Conservation (phyloP, 306 rosid species). For the Purshia tridentata region DNA sequence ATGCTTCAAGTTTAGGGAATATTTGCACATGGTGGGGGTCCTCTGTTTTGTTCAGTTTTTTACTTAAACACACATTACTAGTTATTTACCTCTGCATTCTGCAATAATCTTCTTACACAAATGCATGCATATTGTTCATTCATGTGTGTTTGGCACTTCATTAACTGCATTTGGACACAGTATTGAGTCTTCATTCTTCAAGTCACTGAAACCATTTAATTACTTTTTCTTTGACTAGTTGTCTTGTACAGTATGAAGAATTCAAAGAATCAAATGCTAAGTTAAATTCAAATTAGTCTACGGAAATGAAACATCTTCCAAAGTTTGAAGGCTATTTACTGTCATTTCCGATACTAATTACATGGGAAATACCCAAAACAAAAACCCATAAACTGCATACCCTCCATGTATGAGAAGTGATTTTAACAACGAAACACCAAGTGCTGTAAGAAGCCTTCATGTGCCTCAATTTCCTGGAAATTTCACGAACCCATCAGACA, state of each 20-base stretch:
- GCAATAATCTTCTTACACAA: no score
- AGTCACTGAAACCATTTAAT: neutral
- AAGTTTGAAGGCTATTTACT: neutral
- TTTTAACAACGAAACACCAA: neutral
- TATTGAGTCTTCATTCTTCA: neutral
- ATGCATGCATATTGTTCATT: no score
- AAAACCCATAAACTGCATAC: no score
- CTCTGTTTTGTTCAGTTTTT: neutral
- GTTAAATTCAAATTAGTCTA: neutral
- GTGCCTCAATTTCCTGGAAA: constrained; percentile 13
- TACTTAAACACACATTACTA: no score
- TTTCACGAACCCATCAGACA: neutral
- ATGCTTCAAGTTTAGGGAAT: constrained; percentile 9
- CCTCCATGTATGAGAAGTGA: no score
- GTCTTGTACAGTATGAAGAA: constrained; percentile 4
- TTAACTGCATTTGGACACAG: neutral
- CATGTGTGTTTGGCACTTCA: no score
- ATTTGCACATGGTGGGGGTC: constrained; percentile 20
- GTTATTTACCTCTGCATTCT: no score
- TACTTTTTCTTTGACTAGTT: constrained; percentile 23
- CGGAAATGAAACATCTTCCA: neutral
- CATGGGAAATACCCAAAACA: no score
- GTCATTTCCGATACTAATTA: neutral
- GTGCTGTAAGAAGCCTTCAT: neutral
- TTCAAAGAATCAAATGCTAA: neutral